Evolutionary conservation across 305 asterid genomes (phyloP).

Genomic region (Rubia tinctorum): DNA sequence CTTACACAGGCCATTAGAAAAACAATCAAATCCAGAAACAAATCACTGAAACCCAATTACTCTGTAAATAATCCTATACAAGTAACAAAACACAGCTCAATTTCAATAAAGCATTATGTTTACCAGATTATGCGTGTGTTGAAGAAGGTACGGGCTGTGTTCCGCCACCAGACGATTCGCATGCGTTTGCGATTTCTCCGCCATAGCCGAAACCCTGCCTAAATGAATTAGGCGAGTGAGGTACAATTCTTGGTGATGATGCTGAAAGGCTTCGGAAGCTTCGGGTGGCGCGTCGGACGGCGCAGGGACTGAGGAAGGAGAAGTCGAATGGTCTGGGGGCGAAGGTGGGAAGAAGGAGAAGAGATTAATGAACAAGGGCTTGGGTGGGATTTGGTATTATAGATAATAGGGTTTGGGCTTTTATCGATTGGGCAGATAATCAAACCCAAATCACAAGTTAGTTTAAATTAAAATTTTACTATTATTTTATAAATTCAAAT

Average conservation of each 20-base stretch:
- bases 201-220: slow-evolving; percentile 55
- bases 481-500: no score
- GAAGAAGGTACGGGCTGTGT: slow-evolving; percentile 95
- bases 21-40: not conserved
- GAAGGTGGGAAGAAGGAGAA: no score
- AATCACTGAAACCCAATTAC: not conserved
- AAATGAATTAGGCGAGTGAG: slow-evolving; percentile 34
- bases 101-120: not conserved
- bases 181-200: slow-evolving; percentile 44
- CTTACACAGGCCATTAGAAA: slow-evolving; percentile 22
- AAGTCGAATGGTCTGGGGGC: no score
- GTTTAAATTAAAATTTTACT: no score
- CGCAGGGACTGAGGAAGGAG: no score
- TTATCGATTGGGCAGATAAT: no score
- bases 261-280: not conserved
- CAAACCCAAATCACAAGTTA: no score
- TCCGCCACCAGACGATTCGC: slow-evolving; percentile 78
- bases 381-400: no score
- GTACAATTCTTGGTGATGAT: not conserved
- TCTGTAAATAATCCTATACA: not conserved
- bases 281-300: no score
- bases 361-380: no score
- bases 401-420: no score
- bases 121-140: slow-evolving; percentile 96
- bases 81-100: not conserved